These are phyloP conservation scores for Ballota nigra DNA, from an alignment of 257 asterid species.

Conservation along the genomic window DNA sequence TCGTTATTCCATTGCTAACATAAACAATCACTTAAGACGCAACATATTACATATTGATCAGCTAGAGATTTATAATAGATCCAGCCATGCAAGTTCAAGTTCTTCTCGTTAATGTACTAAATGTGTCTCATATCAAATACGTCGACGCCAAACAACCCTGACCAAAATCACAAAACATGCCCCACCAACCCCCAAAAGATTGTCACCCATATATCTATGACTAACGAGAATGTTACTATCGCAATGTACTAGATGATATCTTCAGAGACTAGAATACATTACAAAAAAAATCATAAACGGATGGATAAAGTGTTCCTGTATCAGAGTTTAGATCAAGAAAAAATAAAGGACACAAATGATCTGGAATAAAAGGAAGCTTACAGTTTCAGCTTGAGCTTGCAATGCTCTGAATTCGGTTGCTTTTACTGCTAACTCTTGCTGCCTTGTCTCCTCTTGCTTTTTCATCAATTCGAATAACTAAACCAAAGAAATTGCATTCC, in stretches of 20 bases:
- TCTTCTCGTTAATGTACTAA: background rate
- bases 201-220: background rate
- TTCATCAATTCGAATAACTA: constrained; percentile 69
- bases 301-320: background rate
- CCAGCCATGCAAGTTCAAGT: background rate
- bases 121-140: background rate
- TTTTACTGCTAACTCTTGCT: constrained; percentile 58
- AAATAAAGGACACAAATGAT: background rate
- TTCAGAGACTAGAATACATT: background rate
- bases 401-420: constrained; percentile 74
- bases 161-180: background rate
- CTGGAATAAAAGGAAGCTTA: constrained; percentile 33
- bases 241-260: background rate
- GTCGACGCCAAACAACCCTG: background rate
- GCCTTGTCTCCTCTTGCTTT: constrained; percentile 90
- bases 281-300: background rate
- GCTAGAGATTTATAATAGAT: constrained; percentile 2
- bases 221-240: background rate
- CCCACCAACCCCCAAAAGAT: background rate
- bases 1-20: background rate
- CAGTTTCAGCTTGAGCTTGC: constrained; percentile 86
- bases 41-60: background rate
- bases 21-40: background rate
- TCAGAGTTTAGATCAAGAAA: background rate
- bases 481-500: constrained; percentile 20